Percentiles rank a stretch among this genome's conserved stretches.
These are phyloP conservation scores for Lactarius vividus DNA, from an alignment of 768 basidiomycete species.

Conservation along the genomic window DNA sequence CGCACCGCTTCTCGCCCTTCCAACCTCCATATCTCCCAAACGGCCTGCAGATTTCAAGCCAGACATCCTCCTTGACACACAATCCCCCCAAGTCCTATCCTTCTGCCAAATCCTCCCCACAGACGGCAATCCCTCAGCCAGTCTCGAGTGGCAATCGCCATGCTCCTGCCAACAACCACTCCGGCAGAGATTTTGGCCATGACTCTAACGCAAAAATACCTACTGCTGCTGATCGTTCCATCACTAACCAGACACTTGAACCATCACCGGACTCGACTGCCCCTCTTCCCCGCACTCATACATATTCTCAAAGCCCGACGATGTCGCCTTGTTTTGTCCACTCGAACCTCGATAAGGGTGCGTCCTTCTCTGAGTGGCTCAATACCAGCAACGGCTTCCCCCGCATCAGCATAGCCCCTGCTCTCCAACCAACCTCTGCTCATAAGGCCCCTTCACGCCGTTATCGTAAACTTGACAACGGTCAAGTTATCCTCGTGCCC, in stretches of 20 bases:
- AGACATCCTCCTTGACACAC: conserved; percentile 39
- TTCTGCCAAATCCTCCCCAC: background rate
- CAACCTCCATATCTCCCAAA: conserved; percentile 36
- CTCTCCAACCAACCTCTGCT: conserved; percentile 37
- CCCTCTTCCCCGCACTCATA: conserved; percentile 24
- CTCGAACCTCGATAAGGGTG: conserved; percentile 82
- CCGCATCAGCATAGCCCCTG: conserved; percentile 51
- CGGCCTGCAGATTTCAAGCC: conserved; percentile 36
- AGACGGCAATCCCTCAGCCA: background rate
- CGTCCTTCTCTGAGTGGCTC: conserved; percentile 76
- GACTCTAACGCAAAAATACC: background rate
- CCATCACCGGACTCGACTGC: background rate
- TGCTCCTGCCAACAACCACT: background rate
- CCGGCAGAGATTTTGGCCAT: background rate
- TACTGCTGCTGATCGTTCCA: background rate
- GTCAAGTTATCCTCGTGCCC: conserved; percentile 26
- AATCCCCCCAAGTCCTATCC: conserved; percentile 32
- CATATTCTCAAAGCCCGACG: conserved; percentile 36
- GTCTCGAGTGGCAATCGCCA: background rate
- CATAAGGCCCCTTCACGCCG: conserved; percentile 27
- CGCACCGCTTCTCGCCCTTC: conserved; percentile 38
- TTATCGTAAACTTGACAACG: conserved; percentile 30
- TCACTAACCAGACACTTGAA: conserved; percentile 11
- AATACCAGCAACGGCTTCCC: conserved; percentile 28
- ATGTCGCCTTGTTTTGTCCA: conserved; percentile 91